phyloP scores from a whole-genome alignment of 352 stramenopile genomes.

The Thraustotheca clavata region DNA sequence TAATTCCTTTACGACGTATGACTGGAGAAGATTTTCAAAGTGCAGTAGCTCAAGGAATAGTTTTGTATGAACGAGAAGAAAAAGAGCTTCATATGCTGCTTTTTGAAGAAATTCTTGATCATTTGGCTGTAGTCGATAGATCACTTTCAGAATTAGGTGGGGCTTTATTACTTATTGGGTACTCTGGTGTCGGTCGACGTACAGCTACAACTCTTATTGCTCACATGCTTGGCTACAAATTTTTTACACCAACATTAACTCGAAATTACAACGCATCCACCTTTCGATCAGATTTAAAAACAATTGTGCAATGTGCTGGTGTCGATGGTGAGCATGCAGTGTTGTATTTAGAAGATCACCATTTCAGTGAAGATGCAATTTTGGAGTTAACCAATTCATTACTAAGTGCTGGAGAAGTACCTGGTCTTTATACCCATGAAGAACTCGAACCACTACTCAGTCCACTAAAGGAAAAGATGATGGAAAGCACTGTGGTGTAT shows the following conservation, averaged over 20 bases:
- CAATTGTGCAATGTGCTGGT: slow-evolving; percentile 69
- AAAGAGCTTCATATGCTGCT: slow-evolving; percentile 91
- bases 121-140: slow-evolving; percentile 85
- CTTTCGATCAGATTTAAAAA: slow-evolving; percentile 88
- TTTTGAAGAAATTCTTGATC: slow-evolving; percentile 89
- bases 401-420: slow-evolving; percentile 87
- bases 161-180: slow-evolving; percentile 85
- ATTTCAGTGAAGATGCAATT: slow-evolving; percentile 84
- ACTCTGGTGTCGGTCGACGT: slow-evolving; percentile 79
- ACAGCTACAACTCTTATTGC: slow-evolving; percentile 76
- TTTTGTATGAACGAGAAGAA: slow-evolving; percentile 93
- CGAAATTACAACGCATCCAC: slow-evolving; percentile 57
- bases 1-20: slow-evolving; percentile 43
- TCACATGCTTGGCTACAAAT: slow-evolving; percentile 85
- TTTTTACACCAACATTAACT: slow-evolving; percentile 75
- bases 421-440: slow-evolving; percentile 89
- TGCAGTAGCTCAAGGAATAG: slow-evolving; percentile 80
- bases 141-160: slow-evolving; percentile 79
- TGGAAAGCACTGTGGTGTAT: slow-evolving; percentile 57
- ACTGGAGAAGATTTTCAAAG: slow-evolving; percentile 75
- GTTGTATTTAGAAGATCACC: slow-evolving; percentile 91
- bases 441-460: slow-evolving; percentile 89
- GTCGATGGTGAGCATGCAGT: slow-evolving; percentile 80
- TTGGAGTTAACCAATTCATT: slow-evolving; percentile 90
- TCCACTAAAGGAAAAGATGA: slow-evolving; percentile 85